Evolutionary conservation across 345 rosid genomes (phyloP).

Genomic region (Citrus trifoliata): DNA sequence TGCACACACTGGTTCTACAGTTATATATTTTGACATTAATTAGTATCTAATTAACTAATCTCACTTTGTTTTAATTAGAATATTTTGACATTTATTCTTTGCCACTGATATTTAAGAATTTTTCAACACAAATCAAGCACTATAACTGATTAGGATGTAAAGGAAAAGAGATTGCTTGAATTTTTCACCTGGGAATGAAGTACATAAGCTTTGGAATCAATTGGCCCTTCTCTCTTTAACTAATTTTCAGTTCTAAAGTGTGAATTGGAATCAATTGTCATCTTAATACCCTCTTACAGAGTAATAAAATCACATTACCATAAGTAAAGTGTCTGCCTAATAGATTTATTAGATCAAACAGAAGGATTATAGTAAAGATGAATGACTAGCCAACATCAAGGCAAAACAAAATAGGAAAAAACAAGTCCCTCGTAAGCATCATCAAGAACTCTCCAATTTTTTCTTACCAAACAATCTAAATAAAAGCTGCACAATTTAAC

Average conservation of each 20-base stretch:
- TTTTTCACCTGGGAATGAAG: too few relatives aligned
- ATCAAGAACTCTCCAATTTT: background rate
- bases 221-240: slow-evolving; percentile 54
- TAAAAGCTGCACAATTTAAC: background rate
- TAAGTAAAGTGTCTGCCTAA: background rate
- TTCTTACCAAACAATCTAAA: background rate
- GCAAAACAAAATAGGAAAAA: too few relatives aligned
- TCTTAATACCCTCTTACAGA: slow-evolving; percentile 37
- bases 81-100: too few relatives aligned
- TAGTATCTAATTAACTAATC: too few relatives aligned
- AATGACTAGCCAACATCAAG: too few relatives aligned
- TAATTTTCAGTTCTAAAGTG: slow-evolving; percentile 57
- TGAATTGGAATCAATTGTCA: slow-evolving; percentile 71
- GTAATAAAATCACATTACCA: slow-evolving; percentile 14
- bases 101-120: too few relatives aligned
- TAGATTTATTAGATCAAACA: background rate
- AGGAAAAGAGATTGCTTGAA: too few relatives aligned
- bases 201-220: slow-evolving; percentile 52
- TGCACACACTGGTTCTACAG: too few relatives aligned
- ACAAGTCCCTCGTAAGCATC: background rate
- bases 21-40: too few relatives aligned
- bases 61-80: too few relatives aligned
- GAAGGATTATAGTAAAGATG: background rate
- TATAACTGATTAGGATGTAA: too few relatives aligned
- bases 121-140: too few relatives aligned